Base-by-base conservation (phyloP, 352 stramenopile species). In the Globisporangium heterothallicum region DNA sequence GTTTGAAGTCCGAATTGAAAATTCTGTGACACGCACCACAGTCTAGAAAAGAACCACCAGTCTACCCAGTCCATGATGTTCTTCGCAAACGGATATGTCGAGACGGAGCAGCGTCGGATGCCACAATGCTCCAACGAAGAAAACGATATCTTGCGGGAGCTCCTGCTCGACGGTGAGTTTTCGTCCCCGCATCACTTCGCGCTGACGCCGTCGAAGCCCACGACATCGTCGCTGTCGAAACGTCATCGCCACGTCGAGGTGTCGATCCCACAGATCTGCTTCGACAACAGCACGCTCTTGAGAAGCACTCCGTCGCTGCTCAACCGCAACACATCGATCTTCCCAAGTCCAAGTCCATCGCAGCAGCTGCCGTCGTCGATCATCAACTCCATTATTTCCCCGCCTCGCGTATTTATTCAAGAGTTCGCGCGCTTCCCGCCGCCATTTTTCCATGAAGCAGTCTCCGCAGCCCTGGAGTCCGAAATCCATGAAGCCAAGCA, bases 331-430 rank as follows among this genome's bases (percentile, higher is more conserved):
- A 66, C 68, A 34, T 77, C 42, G 26, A 68, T 45, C 56, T 64
- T 53, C 64, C 58, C 32, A 67, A 72, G 30, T 75, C 56, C 49
- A 49, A 76, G 48, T 57, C 73, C 25, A 12, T 42, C 45, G 19
- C 26, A 38, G 32, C 52, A 46, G 13, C 40, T 53, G 9, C 42
- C 35, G 14, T 64, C 68, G n/a, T 86, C 74, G 21, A 64, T 81
- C 34, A 68, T 84, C 57, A 88, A 83, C 52, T 63, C 77, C 9
- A 86, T 90, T 44, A 74, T 90, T 35, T 90, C 79, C 13, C 79
- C 79, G 25, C 79, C 79, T 10, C 68, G 75, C 6, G 74, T 88
- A 19, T 88, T 90, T 59, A 82, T 86, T 47, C 79, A 90, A 36
- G 79, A 90, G 41, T 90, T 88, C 60, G 71, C 64, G 21, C 72